Evolutionary conservation across 148 eudicot species (phyloP).

Genomic region (Salicornia ramosissima): DNA sequence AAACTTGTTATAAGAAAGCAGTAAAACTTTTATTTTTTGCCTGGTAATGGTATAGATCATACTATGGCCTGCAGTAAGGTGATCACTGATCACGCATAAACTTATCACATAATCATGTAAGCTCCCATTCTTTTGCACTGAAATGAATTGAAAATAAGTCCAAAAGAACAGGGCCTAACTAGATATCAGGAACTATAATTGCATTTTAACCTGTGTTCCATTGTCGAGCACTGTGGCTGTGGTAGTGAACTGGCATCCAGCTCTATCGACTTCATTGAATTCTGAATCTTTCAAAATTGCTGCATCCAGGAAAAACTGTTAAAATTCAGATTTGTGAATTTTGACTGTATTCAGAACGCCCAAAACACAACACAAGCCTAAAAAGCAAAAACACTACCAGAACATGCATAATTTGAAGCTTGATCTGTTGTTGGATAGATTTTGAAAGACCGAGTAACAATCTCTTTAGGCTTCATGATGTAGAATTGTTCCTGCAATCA

Average conservation of each 20-base stretch:
- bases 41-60: too few relatives aligned
- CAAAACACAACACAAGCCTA: slow-evolving; percentile 1
- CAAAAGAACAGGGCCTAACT: too few relatives aligned
- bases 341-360: not conserved
- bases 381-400: slow-evolving; percentile 38
- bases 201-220: slow-evolving; percentile 70
- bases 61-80: too few relatives aligned
- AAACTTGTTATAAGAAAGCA: not conserved
- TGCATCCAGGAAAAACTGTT: slow-evolving; percentile 28
- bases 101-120: too few relatives aligned
- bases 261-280: slow-evolving; percentile 83
- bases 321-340: not conserved
- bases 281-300: slow-evolving; percentile 88
- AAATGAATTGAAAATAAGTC: too few relatives aligned
- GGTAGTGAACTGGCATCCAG: slow-evolving; percentile 95
- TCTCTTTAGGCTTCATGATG: slow-evolving; percentile 87
- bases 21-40: not conserved
- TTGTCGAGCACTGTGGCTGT: slow-evolving; percentile 81
- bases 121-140: too few relatives aligned
- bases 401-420: slow-evolving; percentile 76
- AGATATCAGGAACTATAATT: not conserved
- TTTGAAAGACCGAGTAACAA: slow-evolving; percentile 55
- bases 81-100: too few relatives aligned
- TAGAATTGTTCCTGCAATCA: slow-evolving; percentile 74
- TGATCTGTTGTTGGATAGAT: slow-evolving; percentile 69